Percentiles rank a stretch among this genome's conserved stretches.
phyloP scores from a whole-genome alignment of 805 yeast genomes.

The Yarrowia sp. region DNA sequence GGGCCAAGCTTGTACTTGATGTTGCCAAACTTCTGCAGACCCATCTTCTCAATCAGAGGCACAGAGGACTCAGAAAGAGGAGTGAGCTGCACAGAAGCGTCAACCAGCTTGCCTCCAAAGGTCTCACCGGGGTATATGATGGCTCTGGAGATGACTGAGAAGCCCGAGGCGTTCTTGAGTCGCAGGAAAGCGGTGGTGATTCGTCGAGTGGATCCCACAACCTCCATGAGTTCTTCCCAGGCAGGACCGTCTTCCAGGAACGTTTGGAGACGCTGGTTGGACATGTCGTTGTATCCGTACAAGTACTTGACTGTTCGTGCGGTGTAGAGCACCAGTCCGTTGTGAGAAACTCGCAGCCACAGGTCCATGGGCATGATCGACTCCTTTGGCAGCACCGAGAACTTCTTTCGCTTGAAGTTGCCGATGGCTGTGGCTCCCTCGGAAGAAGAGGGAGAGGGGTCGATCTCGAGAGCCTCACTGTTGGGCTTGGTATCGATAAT shows the following conservation, averaged over 20 bases:
- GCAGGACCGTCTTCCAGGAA: background rate
- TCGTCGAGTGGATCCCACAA: slow-evolving; percentile 11
- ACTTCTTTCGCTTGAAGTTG: slow-evolving; percentile 30
- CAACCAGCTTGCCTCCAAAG: slow-evolving; percentile 23
- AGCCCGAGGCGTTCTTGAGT: slow-evolving; percentile 7
- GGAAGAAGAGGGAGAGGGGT: slow-evolving; percentile 24
- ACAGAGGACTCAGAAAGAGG: slow-evolving; percentile 24
- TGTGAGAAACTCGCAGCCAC: slow-evolving; percentile 38
- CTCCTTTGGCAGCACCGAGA: slow-evolving; percentile 30
- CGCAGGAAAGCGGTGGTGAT: slow-evolving; percentile 29
- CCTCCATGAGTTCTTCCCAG: slow-evolving; percentile 22
- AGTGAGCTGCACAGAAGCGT: slow-evolving; percentile 24
- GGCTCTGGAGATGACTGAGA: slow-evolving; percentile 11
- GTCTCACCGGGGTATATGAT: slow-evolving; percentile 31
- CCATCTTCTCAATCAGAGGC: slow-evolving; percentile 12
- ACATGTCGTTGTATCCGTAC: slow-evolving; percentile 15
- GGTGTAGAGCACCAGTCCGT: slow-evolving; percentile 26
- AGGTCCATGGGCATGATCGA: slow-evolving; percentile 29
- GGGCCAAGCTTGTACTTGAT: slow-evolving; percentile 24
- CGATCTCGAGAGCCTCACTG: slow-evolving; percentile 8
- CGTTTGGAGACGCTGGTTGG: slow-evolving; percentile 4
- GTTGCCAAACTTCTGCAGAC: slow-evolving; percentile 1
- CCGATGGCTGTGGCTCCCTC: slow-evolving; percentile 31
- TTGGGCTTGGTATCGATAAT: slow-evolving; percentile 34
- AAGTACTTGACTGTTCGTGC: slow-evolving; percentile 20